Evolutionary conservation across 805 yeast genomes (phyloP).

Genomic region (Nakazawaea holstii): DNA sequence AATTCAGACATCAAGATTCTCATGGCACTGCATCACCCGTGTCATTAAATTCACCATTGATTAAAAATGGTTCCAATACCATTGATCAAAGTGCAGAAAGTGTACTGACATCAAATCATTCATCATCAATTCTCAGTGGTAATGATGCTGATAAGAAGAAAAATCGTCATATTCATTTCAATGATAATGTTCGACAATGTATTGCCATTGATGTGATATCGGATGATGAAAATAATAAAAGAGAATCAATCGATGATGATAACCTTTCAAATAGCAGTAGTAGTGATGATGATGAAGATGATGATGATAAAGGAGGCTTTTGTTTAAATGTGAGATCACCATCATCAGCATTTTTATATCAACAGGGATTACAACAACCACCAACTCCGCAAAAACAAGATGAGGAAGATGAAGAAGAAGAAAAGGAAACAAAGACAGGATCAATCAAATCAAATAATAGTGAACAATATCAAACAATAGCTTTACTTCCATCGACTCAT

Average conservation of each 20-base stretch:
- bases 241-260: slow-evolving; percentile 14
- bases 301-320: slow-evolving; percentile 66
- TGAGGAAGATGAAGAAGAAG: too few species aligned
- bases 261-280: slow-evolving; percentile 23
- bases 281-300: slow-evolving; percentile 39
- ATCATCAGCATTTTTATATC: slow-evolving; percentile 23
- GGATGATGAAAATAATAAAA: slow-evolving; percentile 23
- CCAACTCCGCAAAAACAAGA: background rate
- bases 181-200: slow-evolving; percentile 92
- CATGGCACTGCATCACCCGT: slow-evolving; percentile 1
- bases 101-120: background rate
- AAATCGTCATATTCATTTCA: slow-evolving; percentile 82
- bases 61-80: background rate
- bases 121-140: background rate
- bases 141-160: slow-evolving; percentile 18
- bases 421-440: slow-evolving; percentile 10
- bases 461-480: slow-evolving; percentile 47
- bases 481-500: slow-evolving; percentile 79
- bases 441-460: slow-evolving; percentile 23
- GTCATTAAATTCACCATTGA: slow-evolving; percentile 4
- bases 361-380: slow-evolving; percentile 13
- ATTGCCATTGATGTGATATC: slow-evolving; percentile 52
- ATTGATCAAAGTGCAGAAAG: background rate
- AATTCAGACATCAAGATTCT: background rate
- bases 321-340: slow-evolving; percentile 48